Evolutionary conservation across 148 eudicot genomes (phyloP).

Genomic region (Rhododendron mucronatum): DNA sequence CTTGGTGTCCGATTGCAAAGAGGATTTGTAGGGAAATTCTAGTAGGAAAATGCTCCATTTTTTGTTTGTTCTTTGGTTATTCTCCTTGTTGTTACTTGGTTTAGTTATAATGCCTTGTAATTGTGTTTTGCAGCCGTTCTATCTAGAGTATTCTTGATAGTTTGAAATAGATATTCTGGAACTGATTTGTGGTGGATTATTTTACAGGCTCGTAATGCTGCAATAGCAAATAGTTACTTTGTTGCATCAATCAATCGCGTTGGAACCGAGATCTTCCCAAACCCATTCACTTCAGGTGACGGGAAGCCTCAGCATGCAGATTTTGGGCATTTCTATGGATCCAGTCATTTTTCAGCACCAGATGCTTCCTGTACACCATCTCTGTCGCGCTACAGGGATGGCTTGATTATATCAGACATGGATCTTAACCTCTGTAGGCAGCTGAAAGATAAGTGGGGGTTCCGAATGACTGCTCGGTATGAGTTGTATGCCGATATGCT

Average conservation of each 20-base stretch:
- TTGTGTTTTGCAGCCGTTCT: not conserved
- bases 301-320: constrained; percentile 92
- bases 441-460: constrained; percentile 92
- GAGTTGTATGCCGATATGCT: constrained; percentile 78
- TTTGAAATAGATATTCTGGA: not conserved
- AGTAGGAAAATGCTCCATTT: constrained; percentile 1
- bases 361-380: constrained; percentile 92
- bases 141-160: not conserved
- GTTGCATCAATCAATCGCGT: constrained; percentile 95
- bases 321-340: constrained; percentile 97
- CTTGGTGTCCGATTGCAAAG: too few relatives aligned
- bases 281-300: constrained; percentile 94
- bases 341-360: constrained; percentile 93
- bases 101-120: not conserved
- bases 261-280: constrained; percentile 86
- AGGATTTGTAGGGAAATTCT: not conserved
- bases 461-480: constrained; percentile 89
- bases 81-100: not conserved
- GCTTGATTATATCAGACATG: constrained; percentile 81
- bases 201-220: constrained; percentile 92
- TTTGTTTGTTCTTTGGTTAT: not conserved
- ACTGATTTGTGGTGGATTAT: not conserved
- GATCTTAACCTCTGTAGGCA: constrained; percentile 95
- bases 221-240: constrained; percentile 90
- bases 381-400: constrained; percentile 73